Base-by-base conservation (phyloP, 2,329 filamentous ascomycete genomes). In the Pseudohalonectria lignicola region DNA sequence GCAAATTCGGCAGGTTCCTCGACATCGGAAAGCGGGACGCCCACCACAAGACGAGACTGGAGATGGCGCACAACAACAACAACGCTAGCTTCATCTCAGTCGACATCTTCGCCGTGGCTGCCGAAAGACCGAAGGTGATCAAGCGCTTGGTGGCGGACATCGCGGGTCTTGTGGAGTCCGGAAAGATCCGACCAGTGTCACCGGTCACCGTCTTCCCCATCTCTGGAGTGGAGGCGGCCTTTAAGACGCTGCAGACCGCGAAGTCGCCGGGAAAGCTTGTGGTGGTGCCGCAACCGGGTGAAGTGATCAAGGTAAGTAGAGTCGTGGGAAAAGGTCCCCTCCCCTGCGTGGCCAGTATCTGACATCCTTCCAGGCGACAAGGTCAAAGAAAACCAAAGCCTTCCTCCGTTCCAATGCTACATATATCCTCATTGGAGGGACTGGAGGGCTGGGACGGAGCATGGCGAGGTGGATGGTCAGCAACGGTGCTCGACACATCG, bases 371-470 rank as follows among this genome's bases (percentile, higher is more conserved):
- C 16, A 38, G 36, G 36, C 36, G 32, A 38, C 29, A 20, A 28
- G 30, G 13, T 38, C 36, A 4, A 17, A 13, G 15, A 28, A 19
- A 16, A 7, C 29, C 3, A 52, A 49, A 17, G 49, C 57, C 6
- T 47, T 63, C 6, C 50, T 70, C 7, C 56, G 56, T 31, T 37
- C 47, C 2, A 56, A 70, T 41, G 63, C 60, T 3, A 65, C 66
- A 1, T 73, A 73, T 46, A 51, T 73, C 35, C 56, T 73, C 28
- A 61, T 71, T 15, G 69, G 69, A 12, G 66, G 68, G n/a, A 67
- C 66, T 1, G 69, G 69, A 25, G 69, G 67, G 18, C 55, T 73
- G 10, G 69, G 69, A 5, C 59, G 64, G 29, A 67, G 63, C 41
- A 63, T 74, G 50, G 54, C 65, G 10, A 57, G 57, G 6, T 65